Evolutionary conservation across 1,139 yeast genomes (phyloP), one percentile per base, ranked within the genome.

Genomic region (Maudiozyma humilis): DNA sequence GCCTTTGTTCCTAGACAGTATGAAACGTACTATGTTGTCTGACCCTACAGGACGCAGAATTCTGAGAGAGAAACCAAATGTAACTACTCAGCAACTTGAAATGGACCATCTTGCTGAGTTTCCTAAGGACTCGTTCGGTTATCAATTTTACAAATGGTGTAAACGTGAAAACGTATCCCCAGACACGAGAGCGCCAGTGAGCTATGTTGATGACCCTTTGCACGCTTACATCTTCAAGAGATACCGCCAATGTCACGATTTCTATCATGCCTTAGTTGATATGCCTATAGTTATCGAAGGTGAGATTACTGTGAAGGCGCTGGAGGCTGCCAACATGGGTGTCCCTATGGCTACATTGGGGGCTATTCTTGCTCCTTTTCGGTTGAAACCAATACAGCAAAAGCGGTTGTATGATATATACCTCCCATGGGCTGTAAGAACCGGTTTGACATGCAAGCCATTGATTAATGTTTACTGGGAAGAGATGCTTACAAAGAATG

Each of bases 321-420:
- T 93, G 54, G 99, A 91, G 64, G 94, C 80, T 59, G 83, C 91
- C 63, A 91, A 91, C 62, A 76, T 91, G 48, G 95, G 96, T 2
- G 77, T 93, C 40, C 97, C 97, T 16, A 89, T 93, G 93, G 89
- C 96, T 8, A 95, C 95, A 0, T 65, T 93, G 43, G 96, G 96
- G 0, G 93, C 96, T 0, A 55, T 86, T 20, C 76, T 87, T 54
- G 96, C 96, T 2, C 96, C 96, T 0, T 72, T 85, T 57, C 70
- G 87, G 48, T 70, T 91, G 45, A 76, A 74, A 45, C 65, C 73
- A 13, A 51, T 71, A 71, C 54, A 73, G 73, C 53, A 60, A 67
- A 17, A 64, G 62, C 50, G 66, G 59, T 20, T 79, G 49, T 68
- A 75, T 51, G 72, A 73, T 36, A 74, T 82, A 4, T 89, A 87